Evolutionary conservation across 208 protist species (phyloP).

Genomic region (Wallacemonas sp.): DNA sequence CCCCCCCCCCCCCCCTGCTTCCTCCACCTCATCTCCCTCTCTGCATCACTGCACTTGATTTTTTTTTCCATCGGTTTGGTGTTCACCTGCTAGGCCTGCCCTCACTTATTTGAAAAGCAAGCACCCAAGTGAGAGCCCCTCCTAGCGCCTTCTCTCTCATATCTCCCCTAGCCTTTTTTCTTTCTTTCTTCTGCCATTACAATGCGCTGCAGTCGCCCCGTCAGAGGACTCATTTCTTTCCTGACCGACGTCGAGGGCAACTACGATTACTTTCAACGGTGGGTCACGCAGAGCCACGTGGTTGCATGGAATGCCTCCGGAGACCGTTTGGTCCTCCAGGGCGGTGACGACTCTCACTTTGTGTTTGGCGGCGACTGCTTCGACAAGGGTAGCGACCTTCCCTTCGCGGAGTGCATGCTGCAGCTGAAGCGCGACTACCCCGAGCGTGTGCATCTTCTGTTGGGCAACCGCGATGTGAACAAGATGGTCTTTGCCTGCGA

Average conservation of each 20-base stretch:
- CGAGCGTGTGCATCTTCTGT: slow-evolving; percentile 56
- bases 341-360: slow-evolving; percentile 37
- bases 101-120: no score
- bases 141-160: neutral
- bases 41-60: neutral
- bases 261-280: slow-evolving; percentile 51
- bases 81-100: no score
- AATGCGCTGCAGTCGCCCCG: neutral
- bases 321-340: neutral
- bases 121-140: no score
- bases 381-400: slow-evolving; percentile 59
- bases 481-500: slow-evolving; percentile 52
- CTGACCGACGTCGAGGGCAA: slow-evolving; percentile 78
- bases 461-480: slow-evolving; percentile 83
- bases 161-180: no score
- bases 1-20: no score
- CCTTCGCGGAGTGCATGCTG: slow-evolving; percentile 39
- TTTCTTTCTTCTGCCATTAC: neutral
- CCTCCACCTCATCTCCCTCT: neutral
- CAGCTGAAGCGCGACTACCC: slow-evolving; percentile 56
- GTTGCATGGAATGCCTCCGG: slow-evolving; percentile 20
- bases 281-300: slow-evolving; percentile 36
- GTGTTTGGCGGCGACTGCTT: slow-evolving; percentile 78
- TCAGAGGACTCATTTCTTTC: slow-evolving; percentile 33
- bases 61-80: no score